Percentiles rank a stretch among this genome's conserved stretches.
Evolutionary conservation across 257 asterid species (phyloP).

Genomic region (Fraxinus anomala): DNA sequence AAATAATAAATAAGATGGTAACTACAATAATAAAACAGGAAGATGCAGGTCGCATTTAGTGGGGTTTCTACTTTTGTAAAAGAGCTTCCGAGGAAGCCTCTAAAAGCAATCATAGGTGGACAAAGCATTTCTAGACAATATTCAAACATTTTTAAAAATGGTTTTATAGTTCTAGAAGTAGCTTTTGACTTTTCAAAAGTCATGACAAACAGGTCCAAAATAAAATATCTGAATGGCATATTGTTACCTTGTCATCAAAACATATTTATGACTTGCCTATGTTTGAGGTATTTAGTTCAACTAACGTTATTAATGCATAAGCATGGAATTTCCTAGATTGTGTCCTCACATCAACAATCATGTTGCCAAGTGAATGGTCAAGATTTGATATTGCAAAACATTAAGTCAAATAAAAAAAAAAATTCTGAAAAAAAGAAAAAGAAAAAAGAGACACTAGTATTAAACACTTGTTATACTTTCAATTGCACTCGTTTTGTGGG

Average conservation of each 20-base stretch:
- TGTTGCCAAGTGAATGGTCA: not conserved
- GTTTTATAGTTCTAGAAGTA: no score
- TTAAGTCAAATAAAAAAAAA: no score
- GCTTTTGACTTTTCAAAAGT: no score
- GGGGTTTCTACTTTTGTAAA: no score
- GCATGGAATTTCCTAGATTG: constrained; percentile 12
- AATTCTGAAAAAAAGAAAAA: no score
- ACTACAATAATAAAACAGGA: not conserved
- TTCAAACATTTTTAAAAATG: no score
- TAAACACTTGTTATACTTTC: not conserved
- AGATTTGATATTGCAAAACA: not conserved
- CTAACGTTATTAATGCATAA: constrained; percentile 32
- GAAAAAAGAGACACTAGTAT: not conserved
- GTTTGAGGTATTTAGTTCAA: constrained; percentile 29
- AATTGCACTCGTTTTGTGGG: not conserved
- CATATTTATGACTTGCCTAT: constrained; percentile 13
- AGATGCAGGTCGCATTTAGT: not conserved
- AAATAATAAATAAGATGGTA: constrained; percentile 11
- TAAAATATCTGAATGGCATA: not conserved
- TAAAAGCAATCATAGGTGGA: no score
- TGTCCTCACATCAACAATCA: constrained; percentile 20
- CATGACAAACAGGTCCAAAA: no score
- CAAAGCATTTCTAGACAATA: no score
- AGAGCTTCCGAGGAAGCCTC: no score
- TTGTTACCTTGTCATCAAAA: constrained; percentile 4